Evolutionary conservation across 768 basidiomycete species (phyloP).

Genomic region (Asterophora lycoperdoides): DNA sequence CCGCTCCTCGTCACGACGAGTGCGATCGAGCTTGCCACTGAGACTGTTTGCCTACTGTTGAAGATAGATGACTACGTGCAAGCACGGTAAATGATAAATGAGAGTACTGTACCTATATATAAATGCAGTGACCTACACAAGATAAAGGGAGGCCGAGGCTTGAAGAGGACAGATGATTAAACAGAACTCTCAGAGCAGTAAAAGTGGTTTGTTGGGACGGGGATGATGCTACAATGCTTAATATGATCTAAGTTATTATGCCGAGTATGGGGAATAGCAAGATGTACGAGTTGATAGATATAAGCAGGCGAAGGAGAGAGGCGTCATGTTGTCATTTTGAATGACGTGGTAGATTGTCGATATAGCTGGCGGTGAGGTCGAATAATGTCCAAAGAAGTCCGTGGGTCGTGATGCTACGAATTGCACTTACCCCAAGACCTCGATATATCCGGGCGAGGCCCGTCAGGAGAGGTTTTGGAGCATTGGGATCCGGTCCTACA

Average conservation of each 20-base stretch:
- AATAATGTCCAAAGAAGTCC: constrained; percentile 93
- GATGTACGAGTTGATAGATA: constrained; percentile 4
- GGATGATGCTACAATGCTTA: constrained; percentile 16
- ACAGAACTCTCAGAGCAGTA: no score
- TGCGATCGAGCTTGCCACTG: constrained; percentile 91
- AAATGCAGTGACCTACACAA: not conserved
- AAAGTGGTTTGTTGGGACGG: constrained; percentile 2
- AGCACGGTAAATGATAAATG: constrained; percentile 42
- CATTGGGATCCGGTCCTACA: constrained; percentile 71
- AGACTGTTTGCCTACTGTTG: constrained; percentile 93
- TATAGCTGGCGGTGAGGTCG: constrained; percentile 72
- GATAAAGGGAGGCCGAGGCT: no score
- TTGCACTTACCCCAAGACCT: constrained; percentile 90
- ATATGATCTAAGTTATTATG: constrained; percentile 17
- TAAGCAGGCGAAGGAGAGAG: not conserved
- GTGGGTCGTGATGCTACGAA: constrained; percentile 90
- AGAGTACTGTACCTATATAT: not conserved
- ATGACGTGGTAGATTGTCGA: constrained; percentile 48
- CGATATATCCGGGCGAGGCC: constrained; percentile 87
- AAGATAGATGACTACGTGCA: constrained; percentile 96
- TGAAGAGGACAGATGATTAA: no score
- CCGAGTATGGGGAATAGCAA: constrained; percentile 3
- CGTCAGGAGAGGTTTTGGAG: constrained; percentile 69
- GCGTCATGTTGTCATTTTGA: constrained; percentile 20
- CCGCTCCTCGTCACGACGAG: constrained; percentile 93